A percentile compares a stretch with the other conserved stretches of the same genome.
Conservation (phyloP, 495 filamentous ascomycete genomes). For the Daldinia bambusicola region DNA sequence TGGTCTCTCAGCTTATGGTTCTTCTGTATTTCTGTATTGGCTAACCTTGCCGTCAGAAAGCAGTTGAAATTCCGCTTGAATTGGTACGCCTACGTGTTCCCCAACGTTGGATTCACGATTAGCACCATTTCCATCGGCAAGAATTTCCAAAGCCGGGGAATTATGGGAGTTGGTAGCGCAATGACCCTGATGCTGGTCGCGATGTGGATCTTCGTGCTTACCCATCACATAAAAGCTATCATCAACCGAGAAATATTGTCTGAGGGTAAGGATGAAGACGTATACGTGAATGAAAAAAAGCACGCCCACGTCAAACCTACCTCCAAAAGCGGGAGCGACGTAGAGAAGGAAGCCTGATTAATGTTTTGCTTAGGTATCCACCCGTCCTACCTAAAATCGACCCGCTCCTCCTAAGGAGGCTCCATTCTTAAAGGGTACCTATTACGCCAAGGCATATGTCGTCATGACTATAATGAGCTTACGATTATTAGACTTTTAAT, state of each 20-base stretch:
- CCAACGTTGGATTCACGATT: constrained; percentile 67
- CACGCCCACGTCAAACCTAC: constrained; percentile 40
- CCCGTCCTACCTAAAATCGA: neutral
- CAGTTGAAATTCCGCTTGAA: constrained; percentile 64
- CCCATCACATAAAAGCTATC: constrained; percentile 65
- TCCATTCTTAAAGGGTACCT: neutral
- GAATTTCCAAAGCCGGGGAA: constrained; percentile 52
- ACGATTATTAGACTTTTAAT: constrained; percentile 23
- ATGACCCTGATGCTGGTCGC: constrained; percentile 65
- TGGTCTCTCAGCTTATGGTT: constrained; percentile 80
- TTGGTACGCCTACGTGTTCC: constrained; percentile 69
- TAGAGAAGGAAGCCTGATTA: constrained; percentile 43
- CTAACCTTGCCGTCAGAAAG: constrained; percentile 61
- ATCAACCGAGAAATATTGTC: constrained; percentile 65
- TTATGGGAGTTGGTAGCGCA: constrained; percentile 59
- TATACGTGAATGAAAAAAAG: constrained; percentile 44
- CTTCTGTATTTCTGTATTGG: constrained; percentile 68
- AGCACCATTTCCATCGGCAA: constrained; percentile 60
- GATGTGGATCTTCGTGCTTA: constrained; percentile 68
- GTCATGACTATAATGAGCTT: constrained; percentile 25
- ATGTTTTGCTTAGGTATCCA: neutral
- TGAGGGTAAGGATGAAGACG: constrained; percentile 72
- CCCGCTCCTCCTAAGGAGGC: neutral
- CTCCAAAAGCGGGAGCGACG: constrained; percentile 17
- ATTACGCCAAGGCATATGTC: constrained; percentile 14